Base-by-base conservation (phyloP, 176 grass and related monocot species). In the Calamus simplicifolius region DNA sequence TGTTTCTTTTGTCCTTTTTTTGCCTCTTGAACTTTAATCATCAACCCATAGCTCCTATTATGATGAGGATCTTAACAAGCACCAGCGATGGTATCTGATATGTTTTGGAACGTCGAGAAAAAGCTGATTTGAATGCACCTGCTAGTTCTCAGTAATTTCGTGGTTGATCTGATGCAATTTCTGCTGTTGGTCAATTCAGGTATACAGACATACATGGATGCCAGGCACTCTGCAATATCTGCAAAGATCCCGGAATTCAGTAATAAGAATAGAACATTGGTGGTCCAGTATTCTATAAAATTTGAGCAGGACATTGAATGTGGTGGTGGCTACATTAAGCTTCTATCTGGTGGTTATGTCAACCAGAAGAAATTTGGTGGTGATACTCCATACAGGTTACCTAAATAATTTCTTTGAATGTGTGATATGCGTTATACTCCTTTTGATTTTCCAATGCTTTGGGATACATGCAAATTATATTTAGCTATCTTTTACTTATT, bases 241-340 rank as follows among this genome's bases (percentile, higher is more conserved):
- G 94, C 94, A 49, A 93, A 99, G 69, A 79, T 93, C 55, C 81
- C 81, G 0, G 79, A 99, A 64, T 88, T 91, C 67, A 93, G 81
- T 75, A 99, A 99, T 79, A 81, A 89, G 75, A 77, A 77, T 15
- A 70, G 79, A 2, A 93, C 84, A 19, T 72, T 99, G 57, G 94
- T 99, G 16, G 55, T 99, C 17, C 94, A 99, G 69, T 99, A 99
- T 43, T 99, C 94, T 12, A 99, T 93, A 63, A 99, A 91, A 76
- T 85, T 99, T 83, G 94, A 99, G 80, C 94, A 99, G 75, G 94
- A 99, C 4, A 99, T 99, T 26, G 94, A 99, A 60, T 99, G 94
- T 77, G 94, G 94, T 6, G 94, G 94, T 19, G 94, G 79, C 25
- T 99, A 99, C 69, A 99, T 99, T 70, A 99, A 99, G 73, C 85